Evolutionary conservation across 306 rosid species (phyloP).

Genomic region (Pueraria montana): DNA sequence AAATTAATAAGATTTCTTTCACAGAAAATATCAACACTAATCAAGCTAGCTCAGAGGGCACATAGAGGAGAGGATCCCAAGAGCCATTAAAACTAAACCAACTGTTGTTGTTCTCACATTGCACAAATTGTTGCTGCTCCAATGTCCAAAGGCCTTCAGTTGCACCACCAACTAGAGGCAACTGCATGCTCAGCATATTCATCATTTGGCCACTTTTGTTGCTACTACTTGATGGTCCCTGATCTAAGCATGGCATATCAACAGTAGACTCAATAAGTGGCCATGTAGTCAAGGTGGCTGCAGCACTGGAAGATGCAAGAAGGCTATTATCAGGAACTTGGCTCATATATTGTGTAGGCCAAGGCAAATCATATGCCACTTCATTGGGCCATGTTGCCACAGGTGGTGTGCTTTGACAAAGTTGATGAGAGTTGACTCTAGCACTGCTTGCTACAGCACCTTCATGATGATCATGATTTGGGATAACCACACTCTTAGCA

Average conservation of each 20-base stretch:
- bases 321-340: constrained; percentile 43
- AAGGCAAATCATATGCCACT: constrained; percentile 47
- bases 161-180: constrained; percentile 42
- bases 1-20: constrained; percentile 17
- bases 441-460: constrained; percentile 14
- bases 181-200: constrained; percentile 47
- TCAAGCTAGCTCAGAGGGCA: constrained; percentile 56
- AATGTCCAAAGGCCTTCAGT: constrained; percentile 49
- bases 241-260: constrained; percentile 45
- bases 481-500: constrained; percentile 39
- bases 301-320: constrained; percentile 28
- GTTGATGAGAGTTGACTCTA: constrained; percentile 37
- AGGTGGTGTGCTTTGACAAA: constrained; percentile 47
- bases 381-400: constrained; percentile 54
- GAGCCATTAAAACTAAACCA: constrained; percentile 54
- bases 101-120: constrained; percentile 47
- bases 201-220: constrained; percentile 35
- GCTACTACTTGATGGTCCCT: constrained; percentile 44
- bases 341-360: constrained; percentile 47
- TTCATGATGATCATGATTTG: constrained; percentile 39
- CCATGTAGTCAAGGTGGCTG: constrained; percentile 38
- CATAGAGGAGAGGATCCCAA: constrained; percentile 62
- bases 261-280: constrained; percentile 40
- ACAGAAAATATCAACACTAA: constrained; percentile 5
- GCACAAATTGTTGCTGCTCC: constrained; percentile 53